Evolutionary conservation across 2,329 filamentous ascomycete species (phyloP).

Genomic region (Microsporum canis): DNA sequence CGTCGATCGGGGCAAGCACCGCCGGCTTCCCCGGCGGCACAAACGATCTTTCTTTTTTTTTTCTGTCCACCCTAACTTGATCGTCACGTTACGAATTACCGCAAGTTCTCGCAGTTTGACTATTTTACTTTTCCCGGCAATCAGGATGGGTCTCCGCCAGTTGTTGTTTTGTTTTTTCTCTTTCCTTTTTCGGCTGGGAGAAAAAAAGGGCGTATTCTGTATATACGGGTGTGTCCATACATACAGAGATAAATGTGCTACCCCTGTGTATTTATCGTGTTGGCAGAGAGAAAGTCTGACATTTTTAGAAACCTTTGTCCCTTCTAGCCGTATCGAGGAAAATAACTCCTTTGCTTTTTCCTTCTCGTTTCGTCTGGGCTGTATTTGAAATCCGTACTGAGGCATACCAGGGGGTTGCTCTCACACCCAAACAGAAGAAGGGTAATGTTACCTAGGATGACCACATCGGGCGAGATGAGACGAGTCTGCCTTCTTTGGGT

Average conservation of each 20-base stretch:
- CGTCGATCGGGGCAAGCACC: constrained; percentile 3
- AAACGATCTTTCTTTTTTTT: neutral
- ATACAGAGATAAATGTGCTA: neutral
- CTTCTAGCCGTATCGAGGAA: neutral
- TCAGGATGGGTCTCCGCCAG: neutral
- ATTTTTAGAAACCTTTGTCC: neutral
- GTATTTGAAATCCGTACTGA: neutral
- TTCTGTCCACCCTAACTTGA: neutral
- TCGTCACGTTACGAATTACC: constrained; percentile 2
- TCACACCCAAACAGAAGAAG: neutral
- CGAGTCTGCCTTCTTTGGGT: neutral
- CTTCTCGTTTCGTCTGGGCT: neutral
- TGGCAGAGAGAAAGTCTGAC: neutral
- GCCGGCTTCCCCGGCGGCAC: neutral
- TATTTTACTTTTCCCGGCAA: constrained; percentile 1
- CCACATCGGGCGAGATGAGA: neutral
- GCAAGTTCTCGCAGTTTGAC: neutral
- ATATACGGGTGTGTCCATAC: neutral
- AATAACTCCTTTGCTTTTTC: neutral
- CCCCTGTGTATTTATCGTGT: neutral
- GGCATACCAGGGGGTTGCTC: neutral
- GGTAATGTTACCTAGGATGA: neutral
- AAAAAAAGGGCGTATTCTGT: neutral
- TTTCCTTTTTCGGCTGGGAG: neutral
- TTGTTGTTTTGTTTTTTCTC: neutral